These are phyloP conservation scores for Neonectria sp. DNA, from an alignment of 2,329 filamentous ascomycete genomes.

Conservation along the genomic window DNA sequence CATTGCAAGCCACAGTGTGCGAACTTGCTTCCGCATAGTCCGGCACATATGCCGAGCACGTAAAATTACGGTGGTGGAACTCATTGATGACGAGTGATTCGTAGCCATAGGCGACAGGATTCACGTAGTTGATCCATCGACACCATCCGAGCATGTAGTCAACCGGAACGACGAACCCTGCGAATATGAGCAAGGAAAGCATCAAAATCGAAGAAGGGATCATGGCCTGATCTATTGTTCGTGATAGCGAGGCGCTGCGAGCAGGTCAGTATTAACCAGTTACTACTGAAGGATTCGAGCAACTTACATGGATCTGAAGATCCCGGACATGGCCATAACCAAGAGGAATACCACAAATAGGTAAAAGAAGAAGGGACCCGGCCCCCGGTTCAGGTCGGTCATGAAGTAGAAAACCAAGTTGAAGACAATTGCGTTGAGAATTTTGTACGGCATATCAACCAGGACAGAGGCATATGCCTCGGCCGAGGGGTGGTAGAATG, in stretches of 20 bases:
- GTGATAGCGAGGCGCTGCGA: conserved; percentile 4
- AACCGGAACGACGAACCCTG: conserved; percentile 63
- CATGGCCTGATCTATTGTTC: conserved; percentile 50
- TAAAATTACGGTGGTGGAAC: conserved; percentile 57
- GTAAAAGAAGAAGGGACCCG: conserved; percentile 62
- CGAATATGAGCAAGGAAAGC: conserved; percentile 52
- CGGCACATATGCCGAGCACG: conserved; percentile 32
- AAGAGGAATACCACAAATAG: conserved; percentile 62
- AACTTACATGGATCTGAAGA: conserved; percentile 63
- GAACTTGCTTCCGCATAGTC: conserved; percentile 14
- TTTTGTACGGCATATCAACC: conserved; percentile 59
- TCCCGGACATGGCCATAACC: conserved; percentile 73
- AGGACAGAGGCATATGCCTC: conserved; percentile 53
- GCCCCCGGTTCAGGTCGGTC: conserved; percentile 59
- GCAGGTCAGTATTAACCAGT: neutral
- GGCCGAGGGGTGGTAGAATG: conserved; percentile 52
- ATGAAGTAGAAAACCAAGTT: conserved; percentile 64
- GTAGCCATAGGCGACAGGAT: conserved; percentile 76
- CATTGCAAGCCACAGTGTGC: conserved; percentile 18
- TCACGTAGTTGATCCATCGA: conserved; percentile 76
- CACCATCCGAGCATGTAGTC: conserved; percentile 72
- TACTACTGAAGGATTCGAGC: conserved; percentile 39
- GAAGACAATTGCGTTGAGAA: conserved; percentile 48
- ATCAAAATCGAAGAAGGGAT: conserved; percentile 55
- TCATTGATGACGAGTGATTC: conserved; percentile 77